Base-by-base conservation (phyloP, 1,284 basidiomycete genomes). In the Boletus semigastroideus region DNA sequence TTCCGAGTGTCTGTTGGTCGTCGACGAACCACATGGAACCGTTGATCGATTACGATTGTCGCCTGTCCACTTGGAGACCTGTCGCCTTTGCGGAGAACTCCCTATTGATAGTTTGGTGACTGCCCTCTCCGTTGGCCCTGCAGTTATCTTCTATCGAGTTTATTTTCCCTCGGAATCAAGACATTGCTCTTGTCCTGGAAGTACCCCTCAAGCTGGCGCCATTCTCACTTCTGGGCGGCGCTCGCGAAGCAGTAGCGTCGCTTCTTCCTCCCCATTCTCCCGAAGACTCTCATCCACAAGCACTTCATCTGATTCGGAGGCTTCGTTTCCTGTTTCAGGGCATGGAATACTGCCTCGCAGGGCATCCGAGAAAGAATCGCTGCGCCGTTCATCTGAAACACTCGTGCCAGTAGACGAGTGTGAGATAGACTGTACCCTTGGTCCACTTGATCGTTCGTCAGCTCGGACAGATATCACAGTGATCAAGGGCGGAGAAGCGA, bases 321-420 rank as follows among this genome's bases (percentile, higher is more conserved):
- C 72, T 1, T 70, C 76, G 19, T 91, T 89, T 63, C 90, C 89
- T 14, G 78, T 90, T 27, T 90, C 90, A 14, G 85, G 77, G 6
- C 90, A 92, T 61, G 89, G 90, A 10, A 75, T 85, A 20, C 84
- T 90, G 59, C 84, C 86, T 31, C 79, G 86, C 37, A 77, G 86
- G 42, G 77, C 77, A 17, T 86, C 86, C 5, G 86, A 88, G 60
- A 86, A 84, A 66, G 84, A 85, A 42, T 60, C 65, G 7, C 63
- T 72, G 1, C 75, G 83, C 20, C 76, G 83, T 37, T 73, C 73
- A 16, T 72, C 76, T 19, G 84, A 86, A 51, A 72, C 74, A 19
- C 72, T 84, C 19, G 74, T 77, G 10, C 70, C 78, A 8, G 73
- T 79, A 30, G 83, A 83, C 39, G 78, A 81, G 38, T 63, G 67